Evolutionary conservation across 2,329 filamentous ascomycete genomes (phyloP).

Genomic region (Colletotrichum lentis): DNA sequence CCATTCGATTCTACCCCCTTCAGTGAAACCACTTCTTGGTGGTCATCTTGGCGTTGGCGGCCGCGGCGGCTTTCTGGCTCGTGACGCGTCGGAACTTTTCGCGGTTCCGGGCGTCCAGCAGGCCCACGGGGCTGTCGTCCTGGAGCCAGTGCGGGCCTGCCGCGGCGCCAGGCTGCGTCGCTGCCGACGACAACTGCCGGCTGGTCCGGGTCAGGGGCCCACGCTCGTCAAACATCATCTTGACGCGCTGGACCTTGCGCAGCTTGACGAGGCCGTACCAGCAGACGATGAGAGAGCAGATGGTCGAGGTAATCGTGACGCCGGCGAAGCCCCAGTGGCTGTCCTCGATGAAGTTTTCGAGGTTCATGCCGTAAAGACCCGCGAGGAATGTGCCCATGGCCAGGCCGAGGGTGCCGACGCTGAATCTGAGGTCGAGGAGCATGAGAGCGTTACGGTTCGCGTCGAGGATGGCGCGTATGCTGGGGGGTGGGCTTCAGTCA

Average conservation of each 20-base stretch:
- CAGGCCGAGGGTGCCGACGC: conserved; percentile 91
- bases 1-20: neutral
- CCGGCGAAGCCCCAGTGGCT: conserved; percentile 84
- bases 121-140: conserved; percentile 59
- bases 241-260: conserved; percentile 84
- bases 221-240: conserved; percentile 71
- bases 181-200: neutral
- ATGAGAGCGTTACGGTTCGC: conserved; percentile 98
- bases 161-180: conserved; percentile 26
- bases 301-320: conserved; percentile 74
- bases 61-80: conserved; percentile 35
- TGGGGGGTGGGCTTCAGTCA: conserved; percentile 50
- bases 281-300: conserved; percentile 80
- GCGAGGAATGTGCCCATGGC: conserved; percentile 94
- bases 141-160: conserved; percentile 54
- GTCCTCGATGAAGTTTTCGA: conserved; percentile 98
- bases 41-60: conserved; percentile 59
- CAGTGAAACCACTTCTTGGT: conserved; percentile 41
- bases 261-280: conserved; percentile 85
- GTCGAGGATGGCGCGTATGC: conserved; percentile 94
- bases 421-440: conserved; percentile 96
- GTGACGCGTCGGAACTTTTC: conserved; percentile 63
- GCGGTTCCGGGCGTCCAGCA: conserved; percentile 63
- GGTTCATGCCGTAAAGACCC: conserved; percentile 99
- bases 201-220: conserved; percentile 47